Base-by-base conservation (phyloP, 495 filamentous ascomycete species). In the Neurospora cerealis region DNA sequence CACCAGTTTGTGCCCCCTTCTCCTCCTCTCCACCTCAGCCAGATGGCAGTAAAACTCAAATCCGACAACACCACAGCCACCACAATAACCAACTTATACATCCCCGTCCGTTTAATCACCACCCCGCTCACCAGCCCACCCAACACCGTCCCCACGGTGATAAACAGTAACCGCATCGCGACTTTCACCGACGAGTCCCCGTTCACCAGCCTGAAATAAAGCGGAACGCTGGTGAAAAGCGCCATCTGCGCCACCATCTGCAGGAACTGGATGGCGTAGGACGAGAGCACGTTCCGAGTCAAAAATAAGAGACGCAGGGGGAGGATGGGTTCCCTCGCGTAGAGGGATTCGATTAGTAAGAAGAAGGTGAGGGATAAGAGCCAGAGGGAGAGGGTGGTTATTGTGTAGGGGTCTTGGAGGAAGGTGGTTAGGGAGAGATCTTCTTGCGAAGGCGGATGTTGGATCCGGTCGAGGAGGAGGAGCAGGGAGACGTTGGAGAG, bases 171-270 rank as follows among this genome's bases (percentile, higher is more conserved):
- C 7, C 75, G 54, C 5, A 70, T 69, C 1, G 70, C 70, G 2
- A 54, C 62, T 13, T 17, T 70, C 0, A 70, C 66, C 0, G 38
- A 72, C 1, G 69, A 72, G 9, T 76, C 75, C n/a, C 70, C 41
- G 9, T 37, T 60, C 2, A 73, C 39, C 10, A 76, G 15, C 17
- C 75, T 5, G 28, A 76, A 76, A 69, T 76, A 76, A 0, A 76
- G 70, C 7, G 75, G 73, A 0, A 72, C 39, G 1, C 39, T 40
- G 1, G 75, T 76, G 38, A 74, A 76, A 1, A 75, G 24, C 54
- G 75, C 75, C 70, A 76, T 74, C 69, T 74, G 73, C 19, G 75
- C 75, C 17, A 34, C 73, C 8, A 73, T 76, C 15, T 74, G 62
- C 9, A 76, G 1, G 6, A 76, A 74, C 34, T 76, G 75, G 24